Conservation (phyloP, 352 stramenopile genomes). For the Phytophthora sojae region DNA sequence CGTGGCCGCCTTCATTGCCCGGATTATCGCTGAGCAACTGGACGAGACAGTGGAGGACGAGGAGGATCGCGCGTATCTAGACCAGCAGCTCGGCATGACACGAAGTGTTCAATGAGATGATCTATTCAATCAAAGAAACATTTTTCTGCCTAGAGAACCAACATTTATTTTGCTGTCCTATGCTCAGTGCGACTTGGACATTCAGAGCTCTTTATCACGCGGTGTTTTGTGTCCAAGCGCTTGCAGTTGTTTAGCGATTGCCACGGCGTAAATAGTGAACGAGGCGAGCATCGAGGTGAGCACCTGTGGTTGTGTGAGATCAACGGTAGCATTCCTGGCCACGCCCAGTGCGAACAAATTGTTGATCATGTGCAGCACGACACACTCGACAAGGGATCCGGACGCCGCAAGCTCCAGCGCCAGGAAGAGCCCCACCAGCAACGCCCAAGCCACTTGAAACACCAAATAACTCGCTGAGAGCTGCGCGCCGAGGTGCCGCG, state of each 20-base stretch:
- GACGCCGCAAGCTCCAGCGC: constrained; percentile 43
- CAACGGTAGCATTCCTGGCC: constrained; percentile 22
- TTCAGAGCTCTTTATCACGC: constrained; percentile 8
- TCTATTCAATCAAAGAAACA: neutral
- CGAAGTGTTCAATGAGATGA: constrained; percentile 13
- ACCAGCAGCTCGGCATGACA: constrained; percentile 48
- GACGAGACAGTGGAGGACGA: constrained; percentile 79
- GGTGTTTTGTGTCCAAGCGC: constrained; percentile 9
- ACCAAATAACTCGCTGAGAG: constrained; percentile 42
- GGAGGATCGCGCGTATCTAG: constrained; percentile 57
- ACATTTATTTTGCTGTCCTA: neutral
- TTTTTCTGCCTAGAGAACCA: no score
- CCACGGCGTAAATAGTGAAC: constrained; percentile 21
- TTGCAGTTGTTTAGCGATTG: constrained; percentile 33
- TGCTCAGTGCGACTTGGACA: no score
- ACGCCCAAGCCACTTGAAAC: constrained; percentile 54
- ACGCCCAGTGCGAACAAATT: constrained; percentile 57
- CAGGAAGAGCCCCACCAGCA: constrained; percentile 57
- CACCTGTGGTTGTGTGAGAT: constrained; percentile 16
- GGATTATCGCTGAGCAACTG: constrained; percentile 74
- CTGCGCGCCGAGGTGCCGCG: constrained; percentile 26
- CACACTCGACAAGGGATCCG: constrained; percentile 59
- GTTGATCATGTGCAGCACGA: constrained; percentile 68
- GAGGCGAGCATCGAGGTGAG: constrained; percentile 9
- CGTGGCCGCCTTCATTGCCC: constrained; percentile 68